Base-by-base conservation (phyloP, 1,284 basidiomycete species). In the Ganoderma leucocontextum region DNA sequence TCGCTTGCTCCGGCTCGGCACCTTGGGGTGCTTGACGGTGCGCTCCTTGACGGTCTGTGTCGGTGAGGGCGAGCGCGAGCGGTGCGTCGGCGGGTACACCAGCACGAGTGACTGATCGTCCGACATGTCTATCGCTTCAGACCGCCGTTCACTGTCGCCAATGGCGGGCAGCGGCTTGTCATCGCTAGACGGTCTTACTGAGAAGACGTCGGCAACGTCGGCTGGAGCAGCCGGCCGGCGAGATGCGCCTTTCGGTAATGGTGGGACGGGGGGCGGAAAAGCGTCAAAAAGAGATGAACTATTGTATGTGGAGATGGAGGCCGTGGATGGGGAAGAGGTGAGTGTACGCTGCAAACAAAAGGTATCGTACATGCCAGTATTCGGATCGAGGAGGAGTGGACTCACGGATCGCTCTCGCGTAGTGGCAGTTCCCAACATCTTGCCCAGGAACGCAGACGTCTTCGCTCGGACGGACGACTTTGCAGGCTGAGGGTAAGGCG, bases 371-470 rank as follows among this genome's bases (percentile, higher is more conserved):
- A 61, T 44, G 57, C 55, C 42, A 70, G 57, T 49, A 62, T 63
- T 52, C 49, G 60, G 41, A 36, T 42, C 59, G 38, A 47, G 62
- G 69, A 61, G 63, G 74, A 55, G 39, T 64, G 17, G 49, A 83
- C 90, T 77, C 80, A 93, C 92, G 65, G 88, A 89, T 81, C 90
- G 88, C 77, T 93, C 91, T 65, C 91, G 85, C 13, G 87, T 82
- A 39, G 83, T 86, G 60, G 82, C 84, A 72, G 89, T 85, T 2
- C 91, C 91, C 52, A 91, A 80, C 88, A 94, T 90, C 78, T 90
- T 93, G 2, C 91, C 91, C 70, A 91, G 82, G 76, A 94, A 90
- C 52, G 91, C 91, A 73, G 86, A 92, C 25, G 92, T 93, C 78
- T 93, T 94, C 52, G 88, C 85, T 67, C 92, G 82, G 62, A 94